Conservation (phyloP, 768 basidiomycete species). For the Hygrocybe punicea region DNA sequence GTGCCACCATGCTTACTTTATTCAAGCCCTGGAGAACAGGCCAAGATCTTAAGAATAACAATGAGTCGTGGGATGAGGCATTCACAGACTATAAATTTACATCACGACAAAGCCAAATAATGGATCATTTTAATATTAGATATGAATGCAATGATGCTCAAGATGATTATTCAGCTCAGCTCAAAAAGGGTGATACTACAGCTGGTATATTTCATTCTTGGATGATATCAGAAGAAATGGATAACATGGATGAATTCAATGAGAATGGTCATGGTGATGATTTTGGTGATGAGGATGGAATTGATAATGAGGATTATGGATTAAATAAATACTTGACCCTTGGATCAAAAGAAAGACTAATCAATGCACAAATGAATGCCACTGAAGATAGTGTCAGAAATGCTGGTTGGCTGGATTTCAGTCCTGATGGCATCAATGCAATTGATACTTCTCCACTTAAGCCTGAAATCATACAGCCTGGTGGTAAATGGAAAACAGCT, state of each 20-base stretch:
- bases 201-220: not conserved
- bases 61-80: conserved; percentile 24
- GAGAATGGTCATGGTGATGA: too few species aligned
- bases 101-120: conserved; percentile 12
- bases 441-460: not conserved
- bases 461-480: not conserved
- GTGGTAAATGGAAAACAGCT: not conserved
- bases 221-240: not conserved
- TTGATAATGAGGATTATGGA: not conserved
- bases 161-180: conserved; percentile 29
- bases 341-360: not conserved
- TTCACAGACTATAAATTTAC: conserved; percentile 20
- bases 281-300: too few species aligned
- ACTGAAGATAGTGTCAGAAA: not conserved
- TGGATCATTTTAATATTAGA: conserved; percentile 30
- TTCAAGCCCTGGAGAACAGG: conserved; percentile 26
- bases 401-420: not conserved
- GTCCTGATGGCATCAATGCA: not conserved
- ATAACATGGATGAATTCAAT: not conserved
- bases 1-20: conserved; percentile 18
- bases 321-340: not conserved
- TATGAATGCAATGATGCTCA: conserved; percentile 37
- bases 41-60: conserved; percentile 16
- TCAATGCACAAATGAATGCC: not conserved
- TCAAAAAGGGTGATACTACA: not conserved